Evolutionary conservation across 139 green algal species (phyloP).

Genomic region (Coelastrella sp.): DNA sequence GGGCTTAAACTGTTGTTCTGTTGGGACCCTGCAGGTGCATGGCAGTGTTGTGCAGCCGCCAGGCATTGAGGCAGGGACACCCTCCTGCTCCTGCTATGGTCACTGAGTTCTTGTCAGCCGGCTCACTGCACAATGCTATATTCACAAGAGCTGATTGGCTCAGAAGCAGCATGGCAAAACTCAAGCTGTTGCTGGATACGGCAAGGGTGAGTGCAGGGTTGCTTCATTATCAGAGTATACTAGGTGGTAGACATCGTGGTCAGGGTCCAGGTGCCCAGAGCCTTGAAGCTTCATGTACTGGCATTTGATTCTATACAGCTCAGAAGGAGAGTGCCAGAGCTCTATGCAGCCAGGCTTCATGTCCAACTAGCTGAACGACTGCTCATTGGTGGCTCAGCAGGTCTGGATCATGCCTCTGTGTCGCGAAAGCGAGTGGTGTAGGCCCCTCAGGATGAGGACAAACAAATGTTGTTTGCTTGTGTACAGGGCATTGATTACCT

Average conservation of each 20-base stretch:
- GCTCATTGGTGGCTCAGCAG: neutral
- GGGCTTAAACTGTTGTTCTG: too few relatives aligned
- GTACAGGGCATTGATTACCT: constrained; percentile 85
- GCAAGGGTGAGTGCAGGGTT: constrained; percentile 50
- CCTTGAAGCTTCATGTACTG: too few relatives aligned
- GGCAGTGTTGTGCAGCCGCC: neutral
- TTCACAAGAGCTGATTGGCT: constrained; percentile 55
- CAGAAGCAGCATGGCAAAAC: constrained; percentile 15
- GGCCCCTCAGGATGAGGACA: too few relatives aligned
- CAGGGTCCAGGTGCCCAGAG: too few relatives aligned
- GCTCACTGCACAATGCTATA: constrained; percentile 70
- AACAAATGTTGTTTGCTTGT: too few relatives aligned
- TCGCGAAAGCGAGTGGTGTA: too few relatives aligned
- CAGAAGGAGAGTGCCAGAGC: too few relatives aligned
- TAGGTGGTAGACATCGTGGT: too few relatives aligned
- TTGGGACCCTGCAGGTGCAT: too few relatives aligned
- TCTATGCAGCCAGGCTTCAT: too few relatives aligned
- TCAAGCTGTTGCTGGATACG: constrained; percentile 62
- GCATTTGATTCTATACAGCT: too few relatives aligned
- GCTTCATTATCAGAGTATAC: too few relatives aligned
- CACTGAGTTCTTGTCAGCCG: constrained; percentile 77
- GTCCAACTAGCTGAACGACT: neutral
- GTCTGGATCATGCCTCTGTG: neutral
- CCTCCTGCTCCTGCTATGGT: constrained; percentile 72
- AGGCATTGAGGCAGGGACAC: constrained; percentile 11